A percentile compares a stretch with the other conserved stretches of the same genome.
Evolutionary conservation across 2,329 filamentous ascomycete genomes (phyloP).

Genomic region (Albophoma yamanashiensis): DNA sequence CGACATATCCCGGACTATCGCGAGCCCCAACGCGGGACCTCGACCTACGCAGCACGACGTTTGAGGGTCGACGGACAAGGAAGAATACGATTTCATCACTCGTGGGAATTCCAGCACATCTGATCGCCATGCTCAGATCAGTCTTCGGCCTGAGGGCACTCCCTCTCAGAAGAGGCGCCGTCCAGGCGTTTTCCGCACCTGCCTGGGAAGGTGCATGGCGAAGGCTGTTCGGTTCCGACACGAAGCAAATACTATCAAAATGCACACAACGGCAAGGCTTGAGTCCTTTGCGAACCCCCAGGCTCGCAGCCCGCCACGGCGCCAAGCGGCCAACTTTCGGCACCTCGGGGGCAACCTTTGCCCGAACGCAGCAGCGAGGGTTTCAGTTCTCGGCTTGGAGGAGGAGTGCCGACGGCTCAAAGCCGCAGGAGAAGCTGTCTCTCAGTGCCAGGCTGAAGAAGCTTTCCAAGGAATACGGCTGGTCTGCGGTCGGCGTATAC

Average conservation of each 20-base stretch:
- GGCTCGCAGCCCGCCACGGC: neutral
- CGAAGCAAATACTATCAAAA: slow-evolving; percentile 7
- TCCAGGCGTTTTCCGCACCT: slow-evolving; percentile 8
- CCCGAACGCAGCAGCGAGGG: slow-evolving; percentile 10
- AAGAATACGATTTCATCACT: neutral
- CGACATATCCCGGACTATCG: neutral
- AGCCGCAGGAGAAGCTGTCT: slow-evolving; percentile 26
- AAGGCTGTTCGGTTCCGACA: slow-evolving; percentile 16
- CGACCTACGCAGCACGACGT: neutral
- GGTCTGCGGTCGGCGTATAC: slow-evolving; percentile 89
- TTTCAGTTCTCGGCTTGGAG: slow-evolving; percentile 25
- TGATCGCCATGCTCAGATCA: slow-evolving; percentile 14
- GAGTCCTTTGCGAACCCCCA: neutral
- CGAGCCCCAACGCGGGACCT: neutral
- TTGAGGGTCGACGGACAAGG: too few relatives aligned
- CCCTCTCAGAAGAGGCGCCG: slow-evolving; percentile 9
- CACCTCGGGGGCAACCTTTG: slow-evolving; percentile 10
- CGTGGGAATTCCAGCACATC: neutral
- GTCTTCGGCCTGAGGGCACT: slow-evolving; percentile 11
- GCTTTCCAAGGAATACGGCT: slow-evolving; percentile 86
- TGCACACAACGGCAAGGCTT: neutral
- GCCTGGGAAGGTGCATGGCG: slow-evolving; percentile 17
- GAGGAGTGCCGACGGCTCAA: slow-evolving; percentile 12
- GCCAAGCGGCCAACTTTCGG: slow-evolving; percentile 2
- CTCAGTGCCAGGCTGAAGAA: slow-evolving; percentile 67